Evolutionary conservation across 257 asterid genomes (phyloP), one percentile per base, ranked within the genome.

Genomic region (Nicotiana obtusifolia): DNA sequence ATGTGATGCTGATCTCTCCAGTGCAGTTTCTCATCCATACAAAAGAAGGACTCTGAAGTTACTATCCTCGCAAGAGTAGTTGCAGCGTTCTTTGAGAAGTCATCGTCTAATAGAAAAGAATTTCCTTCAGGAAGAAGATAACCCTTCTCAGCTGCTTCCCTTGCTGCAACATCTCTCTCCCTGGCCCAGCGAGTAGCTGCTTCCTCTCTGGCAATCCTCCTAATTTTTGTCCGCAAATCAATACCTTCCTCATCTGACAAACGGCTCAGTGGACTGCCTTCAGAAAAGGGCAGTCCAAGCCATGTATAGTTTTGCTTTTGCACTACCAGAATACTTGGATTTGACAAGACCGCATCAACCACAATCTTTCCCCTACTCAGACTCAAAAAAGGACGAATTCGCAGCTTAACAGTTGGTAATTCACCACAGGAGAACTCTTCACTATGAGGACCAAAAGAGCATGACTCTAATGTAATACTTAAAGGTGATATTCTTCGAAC

Each of bases 1-100:
- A 94, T 91, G 89, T 94, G 91, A 88, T 91, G 98, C 87, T 94
- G 99, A 88, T 93, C 99, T 85, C 97, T 89, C 98, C 97, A 93
- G 85, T 90, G 95, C 84, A 93, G 82, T 86, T 88, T 92, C 87
- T 93, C 97, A 52, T 93, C 99, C 87, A 89, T 86, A 82, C 84
- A 91, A 83, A 81, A 91, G 82, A 93, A 89, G 17, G 90, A 85
- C 82, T 89, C 97, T n/a, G 86, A 89, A 47, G 90, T 86, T 62
- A 88, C 91, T 66, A 86, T 85, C 86, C 95, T 91, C 19, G 84
- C 78, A 7, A 90, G 91, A 73, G 84, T 84, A 83, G 84, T 83
- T 64, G 82, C 82, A 68, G 81, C 90, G 76, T 93, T 97, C 86
- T 89, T 89, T 80, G 78, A 44, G 83, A 80, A 71, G 80, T 88